Percentiles rank a stretch among this genome's conserved stretches.
Evolutionary conservation across 306 rosid species (phyloP).

Genomic region (Rosa chinensis): DNA sequence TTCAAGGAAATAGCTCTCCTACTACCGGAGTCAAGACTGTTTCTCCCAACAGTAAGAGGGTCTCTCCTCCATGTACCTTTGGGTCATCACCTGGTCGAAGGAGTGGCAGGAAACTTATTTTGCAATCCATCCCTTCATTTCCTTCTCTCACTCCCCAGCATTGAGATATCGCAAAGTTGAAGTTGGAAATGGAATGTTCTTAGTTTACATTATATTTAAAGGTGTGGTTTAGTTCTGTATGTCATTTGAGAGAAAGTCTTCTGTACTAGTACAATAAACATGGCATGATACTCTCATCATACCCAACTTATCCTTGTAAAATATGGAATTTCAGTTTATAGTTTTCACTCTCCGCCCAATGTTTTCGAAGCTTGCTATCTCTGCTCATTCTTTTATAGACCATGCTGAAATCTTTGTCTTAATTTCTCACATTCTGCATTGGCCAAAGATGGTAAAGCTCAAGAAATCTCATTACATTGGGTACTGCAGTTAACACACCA

Average conservation of each 20-base stretch:
- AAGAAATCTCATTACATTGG: not conserved
- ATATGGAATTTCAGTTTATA: conserved; percentile 32
- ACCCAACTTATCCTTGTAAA: conserved; percentile 46
- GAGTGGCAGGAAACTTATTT: conserved; percentile 76
- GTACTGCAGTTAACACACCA: not conserved
- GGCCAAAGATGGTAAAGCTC: not conserved
- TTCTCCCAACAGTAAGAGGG: conserved; percentile 88
- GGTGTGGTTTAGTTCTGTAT: conserved; percentile 15
- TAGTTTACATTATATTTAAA: conserved; percentile 24
- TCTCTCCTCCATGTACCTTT: conserved; percentile 63
- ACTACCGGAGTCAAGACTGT: conserved; percentile 56
- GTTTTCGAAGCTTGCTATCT: not conserved
- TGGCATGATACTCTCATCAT: conserved; percentile 35
- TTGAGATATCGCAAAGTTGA: conserved; percentile 25
- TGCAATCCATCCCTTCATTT: conserved; percentile 83
- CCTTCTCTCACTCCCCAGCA: conserved; percentile 81
- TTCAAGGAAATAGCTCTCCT: conserved; percentile 50
- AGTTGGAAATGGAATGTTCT: not conserved
- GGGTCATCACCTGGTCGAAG: conserved; percentile 62
- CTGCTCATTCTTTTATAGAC: not conserved
- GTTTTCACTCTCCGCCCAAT: not conserved
- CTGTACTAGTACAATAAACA: conserved; percentile 43
- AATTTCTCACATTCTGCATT: not conserved
- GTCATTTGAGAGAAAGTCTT: conserved; percentile 29
- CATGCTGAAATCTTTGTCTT: not conserved